Base-by-base conservation (phyloP, 495 filamentous ascomycete species). In the Aspergillus egyptiacus region DNA sequence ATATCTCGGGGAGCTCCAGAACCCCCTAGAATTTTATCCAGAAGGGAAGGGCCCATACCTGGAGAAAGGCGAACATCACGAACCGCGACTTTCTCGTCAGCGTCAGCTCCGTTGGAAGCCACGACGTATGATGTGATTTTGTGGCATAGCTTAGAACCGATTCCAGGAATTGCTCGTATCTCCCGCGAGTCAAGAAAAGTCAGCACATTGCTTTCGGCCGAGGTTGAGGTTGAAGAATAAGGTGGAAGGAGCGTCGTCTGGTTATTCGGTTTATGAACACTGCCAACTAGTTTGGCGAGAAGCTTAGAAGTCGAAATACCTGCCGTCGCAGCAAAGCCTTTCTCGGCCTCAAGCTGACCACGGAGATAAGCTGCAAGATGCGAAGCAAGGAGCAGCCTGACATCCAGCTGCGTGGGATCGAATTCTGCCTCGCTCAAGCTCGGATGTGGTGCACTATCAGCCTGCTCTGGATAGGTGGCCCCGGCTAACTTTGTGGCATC, bases 241-340 rank as follows among this genome's bases (percentile, higher is more conserved):
- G 84, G 81, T 9, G 83, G 79, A 5, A 94, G 65, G 2, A 97
- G 78, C 5, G 86, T 85, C 0, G 91, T 96, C 60, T 95, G 91
- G 44, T 78, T 82, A 37, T 84, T 82, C 0, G 91, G 91, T 65
- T 96, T 96, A 60, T 95, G 79, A 33, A 84, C 67, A 68, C 80
- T 88, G 15, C 91, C 91, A 19, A 82, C 87, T 22, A 97, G 70
- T 61, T 97, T 97, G 24, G 86, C 81, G 22, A 91, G 73, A 2
- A 90, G 59, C 62, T 96, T 96, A 38, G 82, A 88, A 4, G 87
- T 95, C 2, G 89, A 82, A 2, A 95, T 81, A 8, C 91, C 91
- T n/a, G 86, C 89, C 0, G 89, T 87, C 30, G 82, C 82, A 5
- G 89, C 93, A 65, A 89, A 95, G 3, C 88, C 88, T 55, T 82